phyloP scores from a whole-genome alignment of 2,329 filamentous ascomycete species.

The Colletotrichum lindemuthianum region DNA sequence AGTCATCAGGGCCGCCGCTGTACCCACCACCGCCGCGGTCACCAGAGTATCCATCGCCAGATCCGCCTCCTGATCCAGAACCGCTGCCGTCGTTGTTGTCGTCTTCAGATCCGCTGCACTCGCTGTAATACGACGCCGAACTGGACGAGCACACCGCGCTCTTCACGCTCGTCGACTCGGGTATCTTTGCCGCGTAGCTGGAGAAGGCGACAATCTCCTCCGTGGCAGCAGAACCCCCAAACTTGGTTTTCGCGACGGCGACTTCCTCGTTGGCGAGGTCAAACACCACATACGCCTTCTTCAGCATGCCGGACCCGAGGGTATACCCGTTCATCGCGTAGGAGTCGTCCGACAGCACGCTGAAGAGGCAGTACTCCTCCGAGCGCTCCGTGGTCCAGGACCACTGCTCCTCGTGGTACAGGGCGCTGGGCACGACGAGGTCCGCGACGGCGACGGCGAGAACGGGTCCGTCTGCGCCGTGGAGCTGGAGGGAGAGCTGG shows the following conservation, averaged over 20 bases:
- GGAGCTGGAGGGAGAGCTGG: constrained; percentile 41
- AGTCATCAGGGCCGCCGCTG: no score
- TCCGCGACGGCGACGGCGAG: constrained; percentile 42
- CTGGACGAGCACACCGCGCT: constrained; percentile 2
- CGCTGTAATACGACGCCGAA: not conserved
- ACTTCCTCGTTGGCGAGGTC: constrained; percentile 46
- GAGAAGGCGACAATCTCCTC: constrained; percentile 42
- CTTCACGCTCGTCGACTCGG: constrained; percentile 37
- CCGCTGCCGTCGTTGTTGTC: not conserved
- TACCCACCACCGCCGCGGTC: no score
- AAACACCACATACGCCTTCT: constrained; percentile 46
- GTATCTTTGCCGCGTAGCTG: constrained; percentile 40
- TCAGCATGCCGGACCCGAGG: constrained; percentile 42
- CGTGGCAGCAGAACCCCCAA: constrained; percentile 29
- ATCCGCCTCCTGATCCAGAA: not conserved
- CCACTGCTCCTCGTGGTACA: constrained; percentile 1
- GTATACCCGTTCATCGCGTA: constrained; percentile 27
- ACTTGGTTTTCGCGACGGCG: constrained; percentile 44
- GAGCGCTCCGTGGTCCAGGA: not conserved
- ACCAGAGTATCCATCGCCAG: not conserved
- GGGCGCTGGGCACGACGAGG: constrained; percentile 40
- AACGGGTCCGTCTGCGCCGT: constrained; percentile 41
- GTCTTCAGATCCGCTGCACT: not conserved
- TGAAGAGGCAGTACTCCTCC: constrained; percentile 41
- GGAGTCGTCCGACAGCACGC: constrained; percentile 41